phyloP scores from a whole-genome alignment of 192 early-diverging fungal species.

The Backusella macrospora region DNA sequence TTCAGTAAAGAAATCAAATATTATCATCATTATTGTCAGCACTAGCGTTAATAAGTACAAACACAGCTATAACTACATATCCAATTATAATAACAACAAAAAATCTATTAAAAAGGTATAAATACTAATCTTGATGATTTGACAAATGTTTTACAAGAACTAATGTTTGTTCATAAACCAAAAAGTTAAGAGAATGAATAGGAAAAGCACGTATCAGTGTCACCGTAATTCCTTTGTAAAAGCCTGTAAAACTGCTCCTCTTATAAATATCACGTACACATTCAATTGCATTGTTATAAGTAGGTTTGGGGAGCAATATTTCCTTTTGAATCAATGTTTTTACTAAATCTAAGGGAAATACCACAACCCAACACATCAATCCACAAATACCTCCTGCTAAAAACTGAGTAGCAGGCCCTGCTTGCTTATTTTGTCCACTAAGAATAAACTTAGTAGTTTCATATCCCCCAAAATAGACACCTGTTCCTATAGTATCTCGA shows the following conservation, averaged over 20 bases:
- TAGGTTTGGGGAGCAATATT: slow-evolving; percentile 52
- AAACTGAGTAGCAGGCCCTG: slow-evolving; percentile 69
- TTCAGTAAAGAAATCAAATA: no score
- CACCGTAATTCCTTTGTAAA: slow-evolving; percentile 74
- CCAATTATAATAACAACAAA: not conserved
- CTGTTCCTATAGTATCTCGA: slow-evolving; percentile 74
- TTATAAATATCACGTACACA: slow-evolving; percentile 56
- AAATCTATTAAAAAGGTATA: slow-evolving; percentile 8
- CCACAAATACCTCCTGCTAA: slow-evolving; percentile 77
- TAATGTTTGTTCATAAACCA: slow-evolving; percentile 70
- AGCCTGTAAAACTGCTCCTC: slow-evolving; percentile 55
- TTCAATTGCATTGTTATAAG: slow-evolving; percentile 45
- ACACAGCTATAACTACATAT: not conserved
- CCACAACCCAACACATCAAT: slow-evolving; percentile 74
- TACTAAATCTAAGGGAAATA: slow-evolving; percentile 77
- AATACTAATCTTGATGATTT: not conserved
- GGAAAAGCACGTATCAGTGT: slow-evolving; percentile 80
- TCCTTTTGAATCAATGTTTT: slow-evolving; percentile 78
- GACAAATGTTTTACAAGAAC: slow-evolving; percentile 22
- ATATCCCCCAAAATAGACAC: slow-evolving; percentile 74
- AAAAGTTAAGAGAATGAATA: slow-evolving; percentile 79
- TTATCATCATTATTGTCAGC: not conserved
- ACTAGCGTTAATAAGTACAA: not conserved
- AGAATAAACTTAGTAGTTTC: slow-evolving; percentile 58
- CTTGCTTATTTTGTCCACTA: slow-evolving; percentile 8